These are phyloP conservation scores for Aureobasidium sp. DNA, from an alignment of 2,329 filamentous ascomycete genomes.

Conservation along the genomic window DNA sequence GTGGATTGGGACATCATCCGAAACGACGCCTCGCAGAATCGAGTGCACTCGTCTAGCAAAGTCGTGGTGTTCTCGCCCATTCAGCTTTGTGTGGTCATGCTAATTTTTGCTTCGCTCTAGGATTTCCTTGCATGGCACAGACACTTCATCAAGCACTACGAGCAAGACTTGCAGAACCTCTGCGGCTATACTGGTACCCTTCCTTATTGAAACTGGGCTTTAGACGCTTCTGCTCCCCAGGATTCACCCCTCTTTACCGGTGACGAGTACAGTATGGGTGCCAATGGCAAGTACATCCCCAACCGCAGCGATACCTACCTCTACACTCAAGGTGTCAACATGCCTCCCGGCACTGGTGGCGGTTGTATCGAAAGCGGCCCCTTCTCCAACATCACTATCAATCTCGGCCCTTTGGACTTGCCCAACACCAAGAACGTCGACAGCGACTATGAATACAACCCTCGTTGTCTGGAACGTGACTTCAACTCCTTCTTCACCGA, in stretches of 20 bases:
- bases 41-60: too few relatives aligned
- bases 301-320: slow-evolving; percentile 25
- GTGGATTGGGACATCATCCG: too few relatives aligned
- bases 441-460: slow-evolving; percentile 22
- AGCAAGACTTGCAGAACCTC: slow-evolving; percentile 36
- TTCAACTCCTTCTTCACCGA: slow-evolving; percentile 21
- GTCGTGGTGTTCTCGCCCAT: too few relatives aligned
- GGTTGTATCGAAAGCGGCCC: slow-evolving; percentile 49
- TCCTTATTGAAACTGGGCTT: slow-evolving; percentile 29
- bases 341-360: slow-evolving; percentile 48
- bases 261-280: slow-evolving; percentile 37
- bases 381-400: slow-evolving; percentile 39
- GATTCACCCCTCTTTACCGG: slow-evolving; percentile 51
- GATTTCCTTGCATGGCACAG: slow-evolving; percentile 37
- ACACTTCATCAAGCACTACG: slow-evolving; percentile 38
- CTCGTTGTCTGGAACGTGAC: slow-evolving; percentile 23
- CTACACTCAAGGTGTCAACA: slow-evolving; percentile 25
- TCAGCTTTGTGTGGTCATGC: too few relatives aligned
- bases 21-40: too few relatives aligned
- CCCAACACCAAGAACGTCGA: slow-evolving; percentile 27
- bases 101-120: too few relatives aligned
- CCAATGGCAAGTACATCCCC: slow-evolving; percentile 26
- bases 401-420: slow-evolving; percentile 26
- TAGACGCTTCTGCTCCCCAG: slow-evolving; percentile 28
- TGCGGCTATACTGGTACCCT: slow-evolving; percentile 39